These are phyloP conservation scores for Solanum etuberosum DNA, from an alignment of 257 asterid species.

Conservation along the genomic window DNA sequence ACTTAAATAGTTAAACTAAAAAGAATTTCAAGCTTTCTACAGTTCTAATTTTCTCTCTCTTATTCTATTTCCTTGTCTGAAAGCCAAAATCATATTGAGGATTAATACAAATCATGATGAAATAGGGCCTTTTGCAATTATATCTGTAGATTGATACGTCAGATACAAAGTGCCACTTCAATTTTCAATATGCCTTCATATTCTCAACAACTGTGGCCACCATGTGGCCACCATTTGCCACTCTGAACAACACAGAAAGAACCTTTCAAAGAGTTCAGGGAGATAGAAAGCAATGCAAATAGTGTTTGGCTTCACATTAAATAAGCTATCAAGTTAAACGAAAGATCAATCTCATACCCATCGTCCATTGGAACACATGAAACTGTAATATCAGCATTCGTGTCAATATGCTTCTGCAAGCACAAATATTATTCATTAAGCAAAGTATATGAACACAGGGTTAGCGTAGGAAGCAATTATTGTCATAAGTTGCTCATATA, in stretches of 20 bases:
- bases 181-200: background rate
- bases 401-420: slow-evolving; percentile 82
- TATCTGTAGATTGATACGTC: background rate
- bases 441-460: background rate
- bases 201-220: background rate
- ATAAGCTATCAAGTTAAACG: background rate
- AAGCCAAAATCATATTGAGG: background rate
- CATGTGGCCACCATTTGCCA: background rate
- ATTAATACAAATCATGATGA: background rate
- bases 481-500: slow-evolving; percentile 11
- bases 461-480: background rate
- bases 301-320: background rate
- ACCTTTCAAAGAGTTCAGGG: background rate
- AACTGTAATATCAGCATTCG: slow-evolving; percentile 86
- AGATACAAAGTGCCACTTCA: background rate
- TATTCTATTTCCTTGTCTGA: background rate
- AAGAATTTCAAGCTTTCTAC: background rate
- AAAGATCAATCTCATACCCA: slow-evolving; percentile 32
- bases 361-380: slow-evolving; percentile 94
- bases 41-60: background rate
- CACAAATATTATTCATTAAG: background rate
- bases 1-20: background rate
- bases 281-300: background rate
- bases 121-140: background rate
- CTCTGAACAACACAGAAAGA: background rate